These are phyloP conservation scores for Hymenochaete sp. DNA, from an alignment of 1,284 basidiomycete species.

Conservation along the genomic window DNA sequence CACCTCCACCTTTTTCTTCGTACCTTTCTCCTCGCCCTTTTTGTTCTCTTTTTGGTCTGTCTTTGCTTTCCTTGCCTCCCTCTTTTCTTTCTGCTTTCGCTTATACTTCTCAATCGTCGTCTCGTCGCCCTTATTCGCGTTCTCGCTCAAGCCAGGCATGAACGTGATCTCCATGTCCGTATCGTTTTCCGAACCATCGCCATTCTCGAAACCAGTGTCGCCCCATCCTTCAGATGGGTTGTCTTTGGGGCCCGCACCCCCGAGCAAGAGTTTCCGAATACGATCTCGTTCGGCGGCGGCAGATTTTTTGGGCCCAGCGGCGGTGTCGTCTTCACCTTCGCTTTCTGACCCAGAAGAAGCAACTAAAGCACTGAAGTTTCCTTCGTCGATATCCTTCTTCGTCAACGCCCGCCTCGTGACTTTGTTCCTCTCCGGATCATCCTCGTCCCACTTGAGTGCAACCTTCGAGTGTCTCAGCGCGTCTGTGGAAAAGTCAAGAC, in stretches of 20 bases:
- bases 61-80: conserved; percentile 63
- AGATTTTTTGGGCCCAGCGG: too few species aligned
- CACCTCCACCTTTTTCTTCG: conserved; percentile 21
- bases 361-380: conserved; percentile 79
- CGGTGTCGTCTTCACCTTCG: conserved; percentile 34
- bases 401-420: conserved; percentile 74
- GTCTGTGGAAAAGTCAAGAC: conserved; percentile 90
- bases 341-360: conserved; percentile 42
- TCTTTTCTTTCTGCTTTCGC: conserved; percentile 81
- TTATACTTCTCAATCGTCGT: conserved; percentile 82
- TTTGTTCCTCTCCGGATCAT: conserved; percentile 83
- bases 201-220: conserved; percentile 25
- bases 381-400: conserved; percentile 80
- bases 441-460: conserved; percentile 97
- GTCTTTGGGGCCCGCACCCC: conserved; percentile 42
- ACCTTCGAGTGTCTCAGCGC: conserved; percentile 98
- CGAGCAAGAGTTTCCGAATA: conserved; percentile 65
- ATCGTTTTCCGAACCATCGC: conserved; percentile 36
- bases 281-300: conserved; percentile 43
- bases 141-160: conserved; percentile 65
- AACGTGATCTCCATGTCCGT: conserved; percentile 93
- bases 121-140: conserved; percentile 43
- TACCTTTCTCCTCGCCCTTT: conserved; percentile 27
- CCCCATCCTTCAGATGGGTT: conserved; percentile 75
- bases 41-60: conserved; percentile 39